These are phyloP conservation scores for Linaria vulgaris DNA, from an alignment of 257 asterid genomes.

Conservation along the genomic window DNA sequence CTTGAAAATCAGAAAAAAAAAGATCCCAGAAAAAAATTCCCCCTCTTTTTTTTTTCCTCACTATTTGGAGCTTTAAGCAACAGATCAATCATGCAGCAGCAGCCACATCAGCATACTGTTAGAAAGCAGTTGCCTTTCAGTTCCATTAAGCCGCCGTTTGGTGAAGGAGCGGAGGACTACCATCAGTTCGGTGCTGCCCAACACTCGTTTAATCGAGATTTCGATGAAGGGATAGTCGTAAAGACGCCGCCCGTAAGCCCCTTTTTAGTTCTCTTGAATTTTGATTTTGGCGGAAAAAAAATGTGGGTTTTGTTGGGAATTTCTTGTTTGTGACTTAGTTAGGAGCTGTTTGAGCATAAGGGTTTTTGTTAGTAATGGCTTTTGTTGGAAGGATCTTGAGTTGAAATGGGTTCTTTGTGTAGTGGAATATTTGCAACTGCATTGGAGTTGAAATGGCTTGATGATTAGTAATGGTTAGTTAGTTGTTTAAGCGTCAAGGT, in stretches of 20 bases:
- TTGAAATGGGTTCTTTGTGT: too few species aligned
- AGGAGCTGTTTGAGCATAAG: not conserved
- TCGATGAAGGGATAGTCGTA: slow-evolving; percentile 56
- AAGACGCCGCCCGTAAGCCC: slow-evolving; percentile 70
- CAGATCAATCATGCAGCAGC: slow-evolving; percentile 53
- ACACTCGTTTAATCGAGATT: slow-evolving; percentile 42
- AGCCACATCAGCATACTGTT: slow-evolving; percentile 46
- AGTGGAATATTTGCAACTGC: too few species aligned
- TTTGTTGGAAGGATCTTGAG: too few species aligned
- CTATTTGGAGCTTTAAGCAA: slow-evolving; percentile 21
- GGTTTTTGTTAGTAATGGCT: not conserved
- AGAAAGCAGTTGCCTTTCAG: slow-evolving; percentile 65
- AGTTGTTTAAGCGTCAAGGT: too few species aligned
- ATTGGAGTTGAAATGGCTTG: too few species aligned
- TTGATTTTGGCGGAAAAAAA: not conserved
- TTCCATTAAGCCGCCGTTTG: slow-evolving; percentile 67
- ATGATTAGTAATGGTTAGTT: too few species aligned
- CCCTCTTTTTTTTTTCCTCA: not conserved
- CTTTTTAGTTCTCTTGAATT: slow-evolving; percentile 12
- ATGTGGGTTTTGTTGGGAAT: slow-evolving; percentile 15
- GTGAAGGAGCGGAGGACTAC: slow-evolving; percentile 49
- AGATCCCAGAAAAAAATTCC: slow-evolving; percentile 2
- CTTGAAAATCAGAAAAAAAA: slow-evolving; percentile 18
- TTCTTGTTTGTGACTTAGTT: slow-evolving; percentile 16
- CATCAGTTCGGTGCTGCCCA: slow-evolving; percentile 54